A percentile compares a stretch with the other conserved stretches of the same genome.
These are phyloP conservation scores for Shiraia sp. DNA, from an alignment of 2,329 filamentous ascomycete genomes.

Conservation along the genomic window DNA sequence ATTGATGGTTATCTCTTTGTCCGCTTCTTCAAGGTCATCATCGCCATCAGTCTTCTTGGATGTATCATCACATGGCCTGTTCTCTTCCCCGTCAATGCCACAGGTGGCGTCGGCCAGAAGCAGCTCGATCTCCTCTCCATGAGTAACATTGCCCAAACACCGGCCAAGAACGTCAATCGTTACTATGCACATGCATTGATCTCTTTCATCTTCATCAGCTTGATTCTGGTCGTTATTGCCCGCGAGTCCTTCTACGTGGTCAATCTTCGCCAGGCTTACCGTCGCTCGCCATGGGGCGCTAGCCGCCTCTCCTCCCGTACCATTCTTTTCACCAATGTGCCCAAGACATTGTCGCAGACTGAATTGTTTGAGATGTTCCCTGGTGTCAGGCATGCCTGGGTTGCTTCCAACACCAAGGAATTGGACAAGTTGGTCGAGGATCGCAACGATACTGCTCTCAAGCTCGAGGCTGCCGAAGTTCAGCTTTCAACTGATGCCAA, in stretches of 20 bases:
- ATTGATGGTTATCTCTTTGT: constrained; percentile 55
- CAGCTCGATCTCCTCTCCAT: constrained; percentile 47
- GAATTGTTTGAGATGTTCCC: constrained; percentile 46
- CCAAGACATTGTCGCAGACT: constrained; percentile 46
- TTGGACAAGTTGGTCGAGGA: constrained; percentile 50
- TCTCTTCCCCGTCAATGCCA: constrained; percentile 53
- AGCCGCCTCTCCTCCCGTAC: constrained; percentile 52
- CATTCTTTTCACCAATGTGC: constrained; percentile 54
- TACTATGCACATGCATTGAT: constrained; percentile 52
- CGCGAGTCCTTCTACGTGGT: constrained; percentile 53
- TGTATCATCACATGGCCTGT: constrained; percentile 51
- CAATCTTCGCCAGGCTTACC: constrained; percentile 54
- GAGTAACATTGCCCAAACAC: constrained; percentile 36
- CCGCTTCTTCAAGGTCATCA: constrained; percentile 51
- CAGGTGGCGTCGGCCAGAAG: constrained; percentile 40
- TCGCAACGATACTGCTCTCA: constrained; percentile 48
- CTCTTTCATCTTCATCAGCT: constrained; percentile 48
- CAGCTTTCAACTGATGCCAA: constrained; percentile 60
- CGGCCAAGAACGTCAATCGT: constrained; percentile 38
- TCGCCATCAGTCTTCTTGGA: constrained; percentile 49
- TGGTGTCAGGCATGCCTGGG: constrained; percentile 51
- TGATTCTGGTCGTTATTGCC: constrained; percentile 51
- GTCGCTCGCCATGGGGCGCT: constrained; percentile 49
- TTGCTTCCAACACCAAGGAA: constrained; percentile 51
- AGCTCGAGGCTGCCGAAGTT: constrained; percentile 51